phyloP scores from a whole-genome alignment of 768 basidiomycete genomes.

The Russula compacta region DNA sequence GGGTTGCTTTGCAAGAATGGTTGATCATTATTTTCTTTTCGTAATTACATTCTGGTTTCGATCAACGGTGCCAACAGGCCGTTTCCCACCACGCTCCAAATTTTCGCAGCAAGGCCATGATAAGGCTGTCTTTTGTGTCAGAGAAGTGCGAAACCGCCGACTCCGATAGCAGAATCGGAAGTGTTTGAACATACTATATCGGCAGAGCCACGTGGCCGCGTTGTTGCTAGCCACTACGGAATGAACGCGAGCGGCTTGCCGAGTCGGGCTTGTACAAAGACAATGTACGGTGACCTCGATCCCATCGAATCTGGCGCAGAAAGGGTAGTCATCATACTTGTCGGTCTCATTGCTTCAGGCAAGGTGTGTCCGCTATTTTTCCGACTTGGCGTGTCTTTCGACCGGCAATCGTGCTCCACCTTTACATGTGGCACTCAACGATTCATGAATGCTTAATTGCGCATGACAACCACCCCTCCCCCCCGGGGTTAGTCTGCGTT shows the following conservation, averaged over 20 bases:
- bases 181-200: conserved; percentile 16
- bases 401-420: background rate
- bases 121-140: conserved; percentile 17
- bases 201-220: conserved; percentile 17
- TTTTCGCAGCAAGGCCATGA: conserved; percentile 7
- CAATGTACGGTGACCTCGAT: conserved; percentile 5
- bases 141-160: conserved; percentile 10
- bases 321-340: conserved; percentile 15
- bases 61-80: conserved; percentile 14
- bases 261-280: conserved; percentile 17
- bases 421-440: background rate
- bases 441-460: background rate
- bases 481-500: conserved; percentile 40
- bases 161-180: conserved; percentile 11
- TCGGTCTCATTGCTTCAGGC: background rate
- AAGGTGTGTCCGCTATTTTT: conserved; percentile 2
- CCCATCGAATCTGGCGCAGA: conserved; percentile 2
- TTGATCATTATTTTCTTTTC: conserved; percentile 1
- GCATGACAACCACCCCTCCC: conserved; percentile 27
- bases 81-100: conserved; percentile 9
- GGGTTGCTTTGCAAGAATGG: conserved; percentile 1
- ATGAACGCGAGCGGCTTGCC: conserved; percentile 4
- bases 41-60: conserved; percentile 16
- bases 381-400: background rate
- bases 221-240: background rate